Evolutionary conservation across 2,329 filamentous ascomycete species (phyloP).

Genomic region (Hypomyces perniciosus): DNA sequence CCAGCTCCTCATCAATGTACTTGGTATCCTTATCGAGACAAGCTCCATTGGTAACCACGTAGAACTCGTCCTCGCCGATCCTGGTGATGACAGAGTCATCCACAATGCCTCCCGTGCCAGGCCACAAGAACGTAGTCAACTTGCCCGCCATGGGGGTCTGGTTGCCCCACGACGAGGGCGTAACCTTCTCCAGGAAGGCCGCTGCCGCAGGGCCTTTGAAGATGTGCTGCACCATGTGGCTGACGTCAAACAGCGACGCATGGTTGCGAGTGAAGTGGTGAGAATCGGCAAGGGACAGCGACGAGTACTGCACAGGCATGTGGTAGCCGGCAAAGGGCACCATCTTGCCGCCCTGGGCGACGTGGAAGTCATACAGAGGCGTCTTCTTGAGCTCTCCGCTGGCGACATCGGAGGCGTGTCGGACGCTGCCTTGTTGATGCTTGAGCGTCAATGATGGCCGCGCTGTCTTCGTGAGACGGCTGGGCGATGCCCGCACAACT

Average conservation of each 20-base stretch:
- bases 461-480: conserved; percentile 11
- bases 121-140: conserved; percentile 77
- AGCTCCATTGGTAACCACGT: conserved; percentile 92
- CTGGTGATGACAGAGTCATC: conserved; percentile 91
- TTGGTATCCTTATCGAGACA: conserved; percentile 82
- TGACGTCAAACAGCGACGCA: conserved; percentile 90
- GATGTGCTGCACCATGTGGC: conserved; percentile 91
- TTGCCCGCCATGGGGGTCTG: conserved; percentile 66
- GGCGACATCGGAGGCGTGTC: conserved; percentile 24
- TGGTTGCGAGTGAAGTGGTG: conserved; percentile 85
- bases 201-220: conserved; percentile 75
- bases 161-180: conserved; percentile 64
- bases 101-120: conserved; percentile 79
- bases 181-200: conserved; percentile 76
- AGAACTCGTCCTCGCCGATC: conserved; percentile 68
- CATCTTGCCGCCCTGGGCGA: conserved; percentile 80
- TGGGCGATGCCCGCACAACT: conserved; percentile 25
- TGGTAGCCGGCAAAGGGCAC: conserved; percentile 90
- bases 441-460: conserved; percentile 5
- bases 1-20: conserved; percentile 68
- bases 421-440: conserved; percentile 17
- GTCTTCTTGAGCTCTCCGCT: conserved; percentile 51
- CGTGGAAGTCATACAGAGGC: conserved; percentile 71
- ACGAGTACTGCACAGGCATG: conserved; percentile 87
- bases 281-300: conserved; percentile 71